These are phyloP conservation scores for Byssoonygena ceratinophila DNA, from an alignment of 2,329 filamentous ascomycete species.

Conservation along the genomic window DNA sequence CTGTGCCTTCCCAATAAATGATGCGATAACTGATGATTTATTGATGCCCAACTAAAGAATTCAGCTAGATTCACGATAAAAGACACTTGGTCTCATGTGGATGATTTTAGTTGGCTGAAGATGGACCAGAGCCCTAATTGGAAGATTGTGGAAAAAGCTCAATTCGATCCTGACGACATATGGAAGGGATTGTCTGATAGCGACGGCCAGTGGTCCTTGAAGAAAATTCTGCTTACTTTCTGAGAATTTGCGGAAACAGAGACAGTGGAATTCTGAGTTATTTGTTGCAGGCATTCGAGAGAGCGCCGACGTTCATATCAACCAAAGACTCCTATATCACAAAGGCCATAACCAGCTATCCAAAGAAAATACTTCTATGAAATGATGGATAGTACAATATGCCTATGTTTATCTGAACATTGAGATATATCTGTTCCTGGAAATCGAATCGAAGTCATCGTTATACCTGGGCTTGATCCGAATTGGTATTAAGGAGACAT, in stretches of 20 bases:
- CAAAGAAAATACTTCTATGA: too few species aligned
- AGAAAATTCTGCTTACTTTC: slow-evolving; percentile 48
- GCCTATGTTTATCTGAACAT: too few species aligned
- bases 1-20: background rate
- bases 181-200: slow-evolving; percentile 62
- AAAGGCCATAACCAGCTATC: too few species aligned
- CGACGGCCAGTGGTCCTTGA: slow-evolving; percentile 49
- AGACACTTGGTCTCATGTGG: slow-evolving; percentile 80
- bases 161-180: slow-evolving; percentile 50
- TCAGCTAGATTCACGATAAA: slow-evolving; percentile 26
- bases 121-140: slow-evolving; percentile 80
- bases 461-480: too few species aligned
- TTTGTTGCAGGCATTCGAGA: background rate
- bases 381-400: too few species aligned
- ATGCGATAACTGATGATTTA: background rate
- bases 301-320: too few species aligned
- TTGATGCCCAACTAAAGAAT: slow-evolving; percentile 21
- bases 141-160: slow-evolving; percentile 53
- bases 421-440: too few species aligned
- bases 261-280: background rate
- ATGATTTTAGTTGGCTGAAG: slow-evolving; percentile 97
- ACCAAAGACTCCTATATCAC: too few species aligned
- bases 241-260: background rate
- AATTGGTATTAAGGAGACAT: too few species aligned
- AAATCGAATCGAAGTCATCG: too few species aligned